A percentile compares a stretch with the other conserved stretches of the same genome.
Conservation (phyloP, 2,329 filamentous ascomycete species). For the Trichophyton benhamiae region DNA sequence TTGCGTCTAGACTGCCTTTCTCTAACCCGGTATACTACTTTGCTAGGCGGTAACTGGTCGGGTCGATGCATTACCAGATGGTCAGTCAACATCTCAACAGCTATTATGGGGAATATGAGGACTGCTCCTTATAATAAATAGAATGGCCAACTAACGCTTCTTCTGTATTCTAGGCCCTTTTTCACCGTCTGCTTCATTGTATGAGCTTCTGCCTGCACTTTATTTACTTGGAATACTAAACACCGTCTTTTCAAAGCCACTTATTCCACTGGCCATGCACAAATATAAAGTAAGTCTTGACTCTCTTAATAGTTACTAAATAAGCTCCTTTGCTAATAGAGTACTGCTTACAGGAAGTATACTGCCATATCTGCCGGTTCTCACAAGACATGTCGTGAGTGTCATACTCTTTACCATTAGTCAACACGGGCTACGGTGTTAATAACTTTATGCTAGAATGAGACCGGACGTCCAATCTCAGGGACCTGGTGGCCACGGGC, state of each 20-base stretch:
- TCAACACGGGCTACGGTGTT: background rate
- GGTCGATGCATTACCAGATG: conserved; percentile 24
- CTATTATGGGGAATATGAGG: background rate
- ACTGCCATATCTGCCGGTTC: conserved; percentile 16
- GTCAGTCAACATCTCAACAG: conserved; percentile 11
- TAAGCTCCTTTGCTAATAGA: background rate
- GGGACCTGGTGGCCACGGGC: conserved; percentile 7
- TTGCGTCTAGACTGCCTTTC: background rate
- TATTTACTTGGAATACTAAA: background rate
- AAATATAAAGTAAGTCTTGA: conserved; percentile 39
- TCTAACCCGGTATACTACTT: background rate
- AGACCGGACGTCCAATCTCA: conserved; percentile 16
- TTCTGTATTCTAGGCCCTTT: conserved; percentile 18
- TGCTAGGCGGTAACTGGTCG: conserved; percentile 24
- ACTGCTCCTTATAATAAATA: background rate
- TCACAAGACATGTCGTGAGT: conserved; percentile 15
- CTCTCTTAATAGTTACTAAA: background rate
- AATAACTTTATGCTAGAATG: background rate
- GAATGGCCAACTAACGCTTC: background rate
- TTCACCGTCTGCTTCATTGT: conserved; percentile 27
- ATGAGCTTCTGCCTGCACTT: conserved; percentile 4
- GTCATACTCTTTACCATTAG: conserved; percentile 7
- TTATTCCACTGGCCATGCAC: conserved; percentile 22
- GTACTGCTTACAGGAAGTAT: conserved; percentile 11
- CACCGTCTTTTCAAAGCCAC: conserved; percentile 14